phyloP scores from a whole-genome alignment of 1,284 basidiomycete genomes.

The Austroboletus rostrupii region DNA sequence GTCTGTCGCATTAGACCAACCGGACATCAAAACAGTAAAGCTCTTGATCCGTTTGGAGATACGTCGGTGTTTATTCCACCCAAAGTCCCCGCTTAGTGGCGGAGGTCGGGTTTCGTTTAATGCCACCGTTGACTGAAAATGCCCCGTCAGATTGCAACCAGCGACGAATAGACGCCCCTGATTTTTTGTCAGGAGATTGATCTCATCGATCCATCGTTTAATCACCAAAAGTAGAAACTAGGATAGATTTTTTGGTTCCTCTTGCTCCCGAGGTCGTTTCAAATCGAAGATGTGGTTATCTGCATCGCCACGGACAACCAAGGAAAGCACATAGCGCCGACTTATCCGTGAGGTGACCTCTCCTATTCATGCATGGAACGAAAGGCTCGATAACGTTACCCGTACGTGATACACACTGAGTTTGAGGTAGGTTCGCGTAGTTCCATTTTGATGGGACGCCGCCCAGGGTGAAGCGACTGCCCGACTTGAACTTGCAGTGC shows the following conservation, averaged over 20 bases:
- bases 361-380: neutral
- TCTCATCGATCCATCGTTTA: neutral
- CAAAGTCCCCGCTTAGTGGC: neutral
- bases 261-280: neutral
- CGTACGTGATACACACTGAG: constrained; percentile 7
- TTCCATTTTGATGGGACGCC: neutral
- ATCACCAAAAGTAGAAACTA: neutral
- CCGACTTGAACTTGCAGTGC: neutral
- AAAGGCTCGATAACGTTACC: constrained; percentile 14
- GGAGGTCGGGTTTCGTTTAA: neutral
- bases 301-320: constrained; percentile 10
- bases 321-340: constrained; percentile 22
- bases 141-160: constrained; percentile 1
- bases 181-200: neutral
- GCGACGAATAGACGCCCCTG: neutral
- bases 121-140: neutral
- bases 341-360: constrained; percentile 24
- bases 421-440: neutral
- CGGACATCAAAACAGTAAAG: neutral
- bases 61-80: constrained; percentile 1
- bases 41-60: neutral
- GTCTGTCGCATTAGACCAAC: neutral
- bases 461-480: neutral
- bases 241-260: neutral
- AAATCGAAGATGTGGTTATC: constrained; percentile 6